Base-by-base conservation (phyloP, 805 yeast species). In the Sugiyamaella boreocaroliniensis region DNA sequence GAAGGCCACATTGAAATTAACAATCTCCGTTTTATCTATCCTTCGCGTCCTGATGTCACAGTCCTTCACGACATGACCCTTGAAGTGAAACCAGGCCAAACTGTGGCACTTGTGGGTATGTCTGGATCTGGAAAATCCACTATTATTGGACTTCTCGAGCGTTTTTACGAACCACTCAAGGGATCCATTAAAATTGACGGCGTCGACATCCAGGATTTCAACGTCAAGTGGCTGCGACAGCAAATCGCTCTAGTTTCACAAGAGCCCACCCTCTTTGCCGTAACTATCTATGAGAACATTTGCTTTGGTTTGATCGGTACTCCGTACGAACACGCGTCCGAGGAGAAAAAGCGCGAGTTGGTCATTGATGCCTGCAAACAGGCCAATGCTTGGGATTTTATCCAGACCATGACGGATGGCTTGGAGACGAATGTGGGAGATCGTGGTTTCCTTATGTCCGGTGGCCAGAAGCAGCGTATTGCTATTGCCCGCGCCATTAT, bases 101-200 rank as follows among this genome's bases (percentile, higher is more conserved):
- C 89, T 58, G 95, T 90, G 29, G 98, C 97, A 10, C 79, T 92
- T 58, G 99, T 92, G 14, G 99, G 99, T 1, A 95, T 96, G 5
- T 86, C 95, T 1, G 99, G 99, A 2, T 83, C 92, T 60, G 99
- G 99, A 37, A 92, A 92, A 71, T 89, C 97, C 0, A 92, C 99
- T 0, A 80, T 92, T 43, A 74, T 92, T 57, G 82, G 90, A 62
- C 70, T 92, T 29, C 83, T 89, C 0, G 95, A 89, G 71, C 75
- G 98, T 58, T 92, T 92, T 66, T 92, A 90, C 69, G 93, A 89
- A 62, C 86, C 89, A 1, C 71, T 74, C 22, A 70, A 76, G 6
- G 97, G 97, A 19, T 69, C 83, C 44, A 83, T 92, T 52, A 69
- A 83, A 19, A 77, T 92, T 45, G 96, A 93, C 68, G 96, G 96